Conservation (phyloP, 2,329 filamentous ascomycete species). For the Diaporthe ampelina region DNA sequence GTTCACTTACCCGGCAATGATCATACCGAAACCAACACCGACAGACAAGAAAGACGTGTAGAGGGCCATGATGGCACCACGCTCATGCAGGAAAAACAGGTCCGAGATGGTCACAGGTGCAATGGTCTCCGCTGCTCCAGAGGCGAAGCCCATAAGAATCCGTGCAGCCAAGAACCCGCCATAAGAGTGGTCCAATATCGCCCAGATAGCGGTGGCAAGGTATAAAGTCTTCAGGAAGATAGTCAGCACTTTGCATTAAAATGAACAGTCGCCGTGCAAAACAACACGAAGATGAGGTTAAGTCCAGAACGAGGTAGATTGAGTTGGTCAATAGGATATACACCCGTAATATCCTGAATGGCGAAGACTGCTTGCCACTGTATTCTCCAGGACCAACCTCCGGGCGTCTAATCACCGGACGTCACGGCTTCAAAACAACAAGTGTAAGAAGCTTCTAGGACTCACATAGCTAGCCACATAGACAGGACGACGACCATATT, state of each 20-base stretch:
- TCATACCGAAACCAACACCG: conserved; percentile 58
- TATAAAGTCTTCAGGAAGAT: conserved; percentile 50
- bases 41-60: conserved; percentile 58
- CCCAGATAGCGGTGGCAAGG: conserved; percentile 57
- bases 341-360: background rate
- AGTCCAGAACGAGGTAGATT: background rate
- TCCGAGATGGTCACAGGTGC: conserved; percentile 67
- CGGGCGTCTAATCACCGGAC: background rate
- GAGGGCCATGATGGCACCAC: conserved; percentile 64
- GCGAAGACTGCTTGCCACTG: background rate
- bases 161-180: conserved; percentile 59
- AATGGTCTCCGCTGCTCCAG: conserved; percentile 66
- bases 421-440: background rate
- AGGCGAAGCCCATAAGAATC: conserved; percentile 66
- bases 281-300: background rate
- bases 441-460: background rate
- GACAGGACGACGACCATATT: conserved; percentile 59
- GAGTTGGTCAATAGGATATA: background rate
- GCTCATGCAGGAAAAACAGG: conserved; percentile 70
- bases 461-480: conserved; percentile 58
- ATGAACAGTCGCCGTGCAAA: background rate
- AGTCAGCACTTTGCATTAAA: background rate
- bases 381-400: no score
- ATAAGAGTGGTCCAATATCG: conserved; percentile 58
- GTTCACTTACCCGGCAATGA: conserved; percentile 55